These are phyloP conservation scores for Xylariales sp. DNA, from an alignment of 2,329 filamentous ascomycete species.

Conservation along the genomic window DNA sequence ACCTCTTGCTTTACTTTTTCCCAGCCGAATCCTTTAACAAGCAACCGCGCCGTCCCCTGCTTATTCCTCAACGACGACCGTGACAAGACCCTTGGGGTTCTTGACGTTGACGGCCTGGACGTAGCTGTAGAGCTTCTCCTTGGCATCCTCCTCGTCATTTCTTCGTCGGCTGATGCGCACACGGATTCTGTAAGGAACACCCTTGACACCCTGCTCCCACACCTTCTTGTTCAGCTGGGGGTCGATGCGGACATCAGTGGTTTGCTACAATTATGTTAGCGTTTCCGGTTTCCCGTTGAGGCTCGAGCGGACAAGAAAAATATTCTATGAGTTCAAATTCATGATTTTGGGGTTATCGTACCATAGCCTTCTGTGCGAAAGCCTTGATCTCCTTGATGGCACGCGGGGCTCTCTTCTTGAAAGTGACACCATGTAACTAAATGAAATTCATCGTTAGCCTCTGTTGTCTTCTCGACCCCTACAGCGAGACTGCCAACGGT, in stretches of 20 bases:
- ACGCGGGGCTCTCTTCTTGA: conserved; percentile 99
- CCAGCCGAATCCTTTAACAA: conserved; percentile 9
- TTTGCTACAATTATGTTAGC: conserved; percentile 61
- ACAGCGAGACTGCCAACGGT: background rate
- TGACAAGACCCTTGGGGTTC: conserved; percentile 96
- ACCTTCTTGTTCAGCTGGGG: conserved; percentile 99
- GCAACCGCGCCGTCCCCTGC: conserved; percentile 13
- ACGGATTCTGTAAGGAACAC: conserved; percentile 93
- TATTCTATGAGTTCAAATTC: too few relatives aligned
- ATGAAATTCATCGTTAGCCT: conserved; percentile 8
- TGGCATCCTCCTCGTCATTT: conserved; percentile 99
- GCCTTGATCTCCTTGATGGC: conserved; percentile 99
- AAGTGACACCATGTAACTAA: conserved; percentile 91
- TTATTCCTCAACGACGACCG: conserved; percentile 78
- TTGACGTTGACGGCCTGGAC: conserved; percentile 99
- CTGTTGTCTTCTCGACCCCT: conserved; percentile 9
- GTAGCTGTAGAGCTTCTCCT: conserved; percentile 99
- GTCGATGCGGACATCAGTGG: conserved; percentile 94
- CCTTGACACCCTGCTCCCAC: conserved; percentile 99
- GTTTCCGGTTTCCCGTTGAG: conserved; percentile 2
- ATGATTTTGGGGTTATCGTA: conserved; percentile 57
- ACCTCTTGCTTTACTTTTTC: conserved; percentile 19
- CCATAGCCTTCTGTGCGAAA: conserved; percentile 93
- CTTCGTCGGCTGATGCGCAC: conserved; percentile 98
- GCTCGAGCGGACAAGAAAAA: too few relatives aligned